phyloP scores from a whole-genome alignment of 2,329 filamentous ascomycete species.

The Teratosphaeria destructans region DNA sequence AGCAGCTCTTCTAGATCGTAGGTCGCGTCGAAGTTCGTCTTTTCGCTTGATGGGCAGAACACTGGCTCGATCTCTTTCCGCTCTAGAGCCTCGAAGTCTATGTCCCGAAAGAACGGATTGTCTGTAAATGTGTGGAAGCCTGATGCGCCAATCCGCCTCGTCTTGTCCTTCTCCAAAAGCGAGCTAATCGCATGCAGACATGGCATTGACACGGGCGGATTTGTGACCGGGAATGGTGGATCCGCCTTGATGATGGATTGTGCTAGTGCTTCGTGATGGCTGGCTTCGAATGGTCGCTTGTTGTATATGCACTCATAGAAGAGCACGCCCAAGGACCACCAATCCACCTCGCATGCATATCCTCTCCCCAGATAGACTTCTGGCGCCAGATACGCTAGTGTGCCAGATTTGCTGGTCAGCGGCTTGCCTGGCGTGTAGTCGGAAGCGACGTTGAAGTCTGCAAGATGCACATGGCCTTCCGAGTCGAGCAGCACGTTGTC shows the following conservation, averaged over 20 bases:
- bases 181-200: conserved; percentile 84
- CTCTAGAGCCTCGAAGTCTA: conserved; percentile 79
- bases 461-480: conserved; percentile 90
- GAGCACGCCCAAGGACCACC: conserved; percentile 97
- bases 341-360: conserved; percentile 84
- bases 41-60: conserved; percentile 88
- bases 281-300: conserved; percentile 92
- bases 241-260: conserved; percentile 70
- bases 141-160: conserved; percentile 71
- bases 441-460: conserved; percentile 97
- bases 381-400: conserved; percentile 86
- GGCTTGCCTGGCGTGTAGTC: conserved; percentile 75
- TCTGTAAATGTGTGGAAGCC: conserved; percentile 75
- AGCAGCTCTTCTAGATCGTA: conserved; percentile 93
- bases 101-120: conserved; percentile 76
- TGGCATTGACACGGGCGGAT: conserved; percentile 75
- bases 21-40: conserved; percentile 98
- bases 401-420: conserved; percentile 92
- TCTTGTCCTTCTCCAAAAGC: conserved; percentile 69
- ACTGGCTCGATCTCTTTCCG: conserved; percentile 81
- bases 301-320: conserved; percentile 99
- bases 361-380: conserved; percentile 89
- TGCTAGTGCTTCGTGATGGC: conserved; percentile 69
- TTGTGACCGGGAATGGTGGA: conserved; percentile 84
- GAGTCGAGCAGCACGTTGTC: conserved; percentile 83